Percentiles rank a stretch among this genome's conserved stretches.
These are phyloP conservation scores for Beauveria bassiana DNA, from an alignment of 2,329 filamentous ascomycete genomes.

Conservation along the genomic window DNA sequence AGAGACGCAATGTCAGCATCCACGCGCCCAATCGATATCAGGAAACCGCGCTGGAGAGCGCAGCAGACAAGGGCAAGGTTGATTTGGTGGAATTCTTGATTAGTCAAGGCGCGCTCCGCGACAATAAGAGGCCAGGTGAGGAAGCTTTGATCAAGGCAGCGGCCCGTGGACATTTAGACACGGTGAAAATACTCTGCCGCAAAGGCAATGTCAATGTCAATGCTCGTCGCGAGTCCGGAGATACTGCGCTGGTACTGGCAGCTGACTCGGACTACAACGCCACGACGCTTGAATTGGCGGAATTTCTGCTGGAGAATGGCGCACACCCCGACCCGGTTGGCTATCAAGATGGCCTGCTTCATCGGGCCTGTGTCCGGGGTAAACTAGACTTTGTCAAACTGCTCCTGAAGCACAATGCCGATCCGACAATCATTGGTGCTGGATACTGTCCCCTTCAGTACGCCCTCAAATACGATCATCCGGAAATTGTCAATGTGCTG, in stretches of 20 bases:
- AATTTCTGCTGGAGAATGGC: constrained; percentile 4
- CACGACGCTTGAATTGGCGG: neutral
- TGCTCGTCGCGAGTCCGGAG: neutral
- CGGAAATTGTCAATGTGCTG: neutral
- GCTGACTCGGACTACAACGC: neutral
- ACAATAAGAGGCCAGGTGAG: neutral
- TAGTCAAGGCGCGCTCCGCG: neutral
- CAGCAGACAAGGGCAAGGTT: neutral
- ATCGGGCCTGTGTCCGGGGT: neutral
- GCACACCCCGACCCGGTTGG: neutral
- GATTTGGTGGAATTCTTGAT: neutral
- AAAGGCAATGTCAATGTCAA: neutral
- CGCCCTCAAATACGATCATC: neutral
- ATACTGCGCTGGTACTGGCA: neutral
- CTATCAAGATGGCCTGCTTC: neutral
- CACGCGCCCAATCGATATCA: neutral
- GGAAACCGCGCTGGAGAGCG: neutral
- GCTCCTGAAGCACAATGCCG: neutral
- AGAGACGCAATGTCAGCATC: neutral
- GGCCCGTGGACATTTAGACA: neutral
- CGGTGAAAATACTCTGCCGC: neutral
- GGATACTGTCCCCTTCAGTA: neutral
- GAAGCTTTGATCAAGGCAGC: neutral
- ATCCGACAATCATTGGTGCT: neutral
- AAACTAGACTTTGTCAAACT: neutral